Evolutionary conservation across 2,329 filamentous ascomycete species (phyloP).

Genomic region (Fusarium equiseti): DNA sequence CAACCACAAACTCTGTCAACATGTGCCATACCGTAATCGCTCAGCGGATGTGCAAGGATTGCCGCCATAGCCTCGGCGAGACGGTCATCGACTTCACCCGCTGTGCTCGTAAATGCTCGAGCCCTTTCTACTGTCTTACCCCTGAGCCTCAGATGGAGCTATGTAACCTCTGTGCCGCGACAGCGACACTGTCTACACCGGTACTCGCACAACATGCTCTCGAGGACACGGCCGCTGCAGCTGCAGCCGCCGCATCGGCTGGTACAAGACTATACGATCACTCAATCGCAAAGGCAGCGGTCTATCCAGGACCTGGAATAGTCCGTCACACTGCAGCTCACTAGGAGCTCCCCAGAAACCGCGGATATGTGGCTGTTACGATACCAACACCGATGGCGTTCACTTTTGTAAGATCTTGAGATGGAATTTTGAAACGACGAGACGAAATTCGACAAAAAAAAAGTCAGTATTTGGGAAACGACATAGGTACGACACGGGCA

Average conservation of each 20-base stretch:
- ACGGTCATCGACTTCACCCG: constrained; percentile 48
- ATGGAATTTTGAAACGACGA: constrained; percentile 37
- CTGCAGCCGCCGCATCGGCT: constrained; percentile 22
- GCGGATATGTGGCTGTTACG: not conserved
- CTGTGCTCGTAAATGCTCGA: constrained; percentile 49
- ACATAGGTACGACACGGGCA: constrained; percentile 25
- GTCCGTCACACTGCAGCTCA: constrained; percentile 27
- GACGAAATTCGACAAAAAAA: constrained; percentile 31
- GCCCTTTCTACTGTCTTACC: constrained; percentile 49
- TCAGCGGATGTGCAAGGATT: constrained; percentile 48
- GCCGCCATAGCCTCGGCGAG: constrained; percentile 46
- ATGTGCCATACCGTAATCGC: constrained; percentile 51
- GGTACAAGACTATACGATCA: constrained; percentile 34
- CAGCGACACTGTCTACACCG: constrained; percentile 42
- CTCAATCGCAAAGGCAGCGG: constrained; percentile 33
- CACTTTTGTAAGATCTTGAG: constrained; percentile 25
- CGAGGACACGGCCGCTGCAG: constrained; percentile 26
- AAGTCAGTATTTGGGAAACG: constrained; percentile 21
- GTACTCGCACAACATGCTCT: constrained; percentile 44
- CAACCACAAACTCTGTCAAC: constrained; percentile 29
- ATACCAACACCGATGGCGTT: constrained; percentile 22
- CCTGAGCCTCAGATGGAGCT: constrained; percentile 46
- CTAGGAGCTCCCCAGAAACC: constrained; percentile 11
- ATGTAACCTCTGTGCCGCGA: constrained; percentile 43
- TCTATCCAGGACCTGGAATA: constrained; percentile 32